Base-by-base conservation (phyloP, 441 rosid genomes). In the Raphanus hybrid region DNA sequence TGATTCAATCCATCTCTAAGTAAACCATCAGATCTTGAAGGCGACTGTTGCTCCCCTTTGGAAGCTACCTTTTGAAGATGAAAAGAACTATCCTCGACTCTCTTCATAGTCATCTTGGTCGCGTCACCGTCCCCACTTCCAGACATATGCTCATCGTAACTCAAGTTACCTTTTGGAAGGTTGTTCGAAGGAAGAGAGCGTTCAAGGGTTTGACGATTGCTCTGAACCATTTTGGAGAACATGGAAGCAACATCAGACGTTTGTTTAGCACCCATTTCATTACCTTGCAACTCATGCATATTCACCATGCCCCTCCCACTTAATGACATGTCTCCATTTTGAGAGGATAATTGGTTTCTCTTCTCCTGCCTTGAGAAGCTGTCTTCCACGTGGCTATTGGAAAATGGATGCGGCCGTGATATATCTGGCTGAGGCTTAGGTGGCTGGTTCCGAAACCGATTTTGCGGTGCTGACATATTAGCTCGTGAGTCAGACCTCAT, bases 161-260 rank as follows among this genome's bases (percentile, higher is more conserved):
- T 70, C 61, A 83, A 65, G 70, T 78, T 84, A 74, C 84, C 89
- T 77, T 80, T 77, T 41, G 77, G 55, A 58, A 64, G 39, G 67
- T 80, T 82, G 65, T 78, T 85, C 67, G 87, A 83, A 68, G 83
- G 80, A 75, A 86, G 84, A 73, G 90, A 84, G 37, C 75, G 83
- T 48, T 82, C 90, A 84, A 82, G 81, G 62, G 91, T 84, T 84
- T 86, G 90, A 76, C 82, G 81, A 68, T 86, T 86, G 73, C 75
- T 84, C 77, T 84, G 88, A 27, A 80, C 74, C 74, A 80, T 70
- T 67, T 79, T 70, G 61, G 78, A 68, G 79, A 80, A 73, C 37
- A 79, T 67, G 29, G 78, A 39, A 81, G 80, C 48, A 23, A 64
- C 29, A 57, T 77, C 82, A 64, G 84, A 66, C 72, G 75, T 65